Evolutionary conservation across 495 filamentous ascomycete genomes (phyloP), one percentile per base, ranked within the genome.

Genomic region (Tuber indicum): DNA sequence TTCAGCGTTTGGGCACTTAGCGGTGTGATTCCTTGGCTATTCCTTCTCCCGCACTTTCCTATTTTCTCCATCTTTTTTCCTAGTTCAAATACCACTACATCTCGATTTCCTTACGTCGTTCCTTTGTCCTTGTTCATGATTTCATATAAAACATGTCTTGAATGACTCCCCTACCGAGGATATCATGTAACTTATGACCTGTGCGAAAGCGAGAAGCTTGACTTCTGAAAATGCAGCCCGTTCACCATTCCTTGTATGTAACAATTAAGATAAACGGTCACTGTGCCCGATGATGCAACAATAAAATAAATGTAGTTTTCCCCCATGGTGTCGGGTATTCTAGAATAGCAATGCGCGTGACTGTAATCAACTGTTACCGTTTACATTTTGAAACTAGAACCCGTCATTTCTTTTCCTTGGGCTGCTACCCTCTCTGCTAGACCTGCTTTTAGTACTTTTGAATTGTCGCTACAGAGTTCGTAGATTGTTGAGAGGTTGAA

Each of bases 401-500:
- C 91, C 5, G 86, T 86, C 84, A 90, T 90, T 84, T 96, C 93
- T 85, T 91, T 88, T 26, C 91, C 91, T 78, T 88, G 86, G 21
- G 84, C 86, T 2, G 93, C 91, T 23, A 96, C 86, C 45, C 86
- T 88, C 82, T 92, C 91, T 12, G 92, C 90, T 39, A 98, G 86
- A 36, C 85, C 83, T 32, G 88, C 84, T 85, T 97, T 98, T 81
- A 91, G 84, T 23, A 86, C 86, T 71, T 87, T 85, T n/a, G 91
- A 87, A 76, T 88, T 87, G 75, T 98, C 94, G 2, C 91, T 93
- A 80, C 92, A 95, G 8, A 99, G 89, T 84, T 99, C 96, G 83
- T 97, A 99, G 79, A 97, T 88, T 0, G 96, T 98, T 23, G 90
- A 88, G 12, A 99, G 86, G 83, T 99, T 99, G 84, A 98, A 99